Conservation (phyloP, 2,329 filamentous ascomycete genomes). For the Grosmannia huntii region DNA sequence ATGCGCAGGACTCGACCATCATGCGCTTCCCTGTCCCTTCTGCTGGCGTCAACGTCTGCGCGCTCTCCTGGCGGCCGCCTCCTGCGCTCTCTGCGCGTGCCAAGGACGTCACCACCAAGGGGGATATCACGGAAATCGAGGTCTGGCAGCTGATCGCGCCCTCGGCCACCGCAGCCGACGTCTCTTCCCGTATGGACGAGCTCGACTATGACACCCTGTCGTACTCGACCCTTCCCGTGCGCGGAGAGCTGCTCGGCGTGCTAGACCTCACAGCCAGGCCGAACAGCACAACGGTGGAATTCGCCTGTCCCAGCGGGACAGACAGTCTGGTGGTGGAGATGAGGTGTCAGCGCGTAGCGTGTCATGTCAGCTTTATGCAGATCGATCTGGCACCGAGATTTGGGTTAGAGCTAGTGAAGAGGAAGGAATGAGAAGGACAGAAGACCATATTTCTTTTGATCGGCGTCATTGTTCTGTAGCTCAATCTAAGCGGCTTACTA, state of each 20-base stretch:
- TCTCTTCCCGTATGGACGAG: not conserved
- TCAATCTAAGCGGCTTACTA: no score
- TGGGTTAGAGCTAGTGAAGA: not conserved
- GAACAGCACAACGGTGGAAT: not conserved
- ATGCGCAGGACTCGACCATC: not conserved
- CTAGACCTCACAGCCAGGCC: not conserved
- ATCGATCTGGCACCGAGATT: not conserved
- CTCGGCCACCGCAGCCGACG: not conserved
- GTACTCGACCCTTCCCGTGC: not conserved
- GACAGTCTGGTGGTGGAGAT: constrained; percentile 1
- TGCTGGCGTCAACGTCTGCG: not conserved
- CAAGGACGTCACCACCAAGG: not conserved
- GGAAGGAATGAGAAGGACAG: not conserved
- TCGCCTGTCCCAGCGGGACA: not conserved
- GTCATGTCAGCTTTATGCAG: constrained; percentile 1
- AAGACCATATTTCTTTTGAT: no score
- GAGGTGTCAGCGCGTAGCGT: not conserved
- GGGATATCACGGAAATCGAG: not conserved
- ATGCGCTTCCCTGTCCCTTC: not conserved
- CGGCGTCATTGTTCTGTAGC: no score
- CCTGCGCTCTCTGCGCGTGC: not conserved
- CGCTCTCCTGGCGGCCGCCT: not conserved
- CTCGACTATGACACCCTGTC: constrained; percentile 1
- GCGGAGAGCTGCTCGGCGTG: constrained; percentile 1
- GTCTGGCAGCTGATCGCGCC: not conserved